Evolutionary conservation across 495 filamentous ascomycete species (phyloP), one percentile per base, ranked within the genome.

Genomic region (Penicillium robsamsonii): DNA sequence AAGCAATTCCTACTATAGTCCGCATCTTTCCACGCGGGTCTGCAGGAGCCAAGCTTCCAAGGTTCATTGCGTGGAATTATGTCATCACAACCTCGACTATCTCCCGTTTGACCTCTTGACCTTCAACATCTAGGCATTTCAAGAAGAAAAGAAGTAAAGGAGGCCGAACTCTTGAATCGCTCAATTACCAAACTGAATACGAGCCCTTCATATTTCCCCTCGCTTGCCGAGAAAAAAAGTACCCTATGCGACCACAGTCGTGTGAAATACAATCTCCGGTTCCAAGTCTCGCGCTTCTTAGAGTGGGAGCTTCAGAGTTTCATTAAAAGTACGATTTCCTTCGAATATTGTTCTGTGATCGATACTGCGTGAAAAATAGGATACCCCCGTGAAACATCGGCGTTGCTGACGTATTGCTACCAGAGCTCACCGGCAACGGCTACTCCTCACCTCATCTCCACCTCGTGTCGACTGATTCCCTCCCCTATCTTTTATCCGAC

Each of bases 1-100:
- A 15, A 38, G 17, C 48, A 27, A 6, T 5, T 25, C 5, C 29
- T 35, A 18, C 6, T 40, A 25, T 29, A 52, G 38, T 24, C 13
- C 25, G 20, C 18, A 49, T 51, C 38, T 52, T 15, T 42, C 22
- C 25, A 43, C n/a, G 20, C 50, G 13, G n/a, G 22, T 31, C 27
- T 43, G 37, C 50, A 52, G 49, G 49, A 35, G 37, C 48, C 50
- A 52, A 52, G 37, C 50, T 52, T 55, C 35, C 22, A 22, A 22
- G 6, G 25, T 27, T 27, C 25, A 59, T 71, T 69, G 68, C 68
- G 62, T 66, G 63, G 57, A 69, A 74, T 76, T 75, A 75, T 75
- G 74, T 76, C 74, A 76, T 76, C 73, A 56, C 55, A 58, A 52
- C 57, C 35, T 52, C 40, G 31, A 49, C 50, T 62, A 45, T 54